Conservation (phyloP, 106 monocot species). For the Ottelia alismoides region DNA sequence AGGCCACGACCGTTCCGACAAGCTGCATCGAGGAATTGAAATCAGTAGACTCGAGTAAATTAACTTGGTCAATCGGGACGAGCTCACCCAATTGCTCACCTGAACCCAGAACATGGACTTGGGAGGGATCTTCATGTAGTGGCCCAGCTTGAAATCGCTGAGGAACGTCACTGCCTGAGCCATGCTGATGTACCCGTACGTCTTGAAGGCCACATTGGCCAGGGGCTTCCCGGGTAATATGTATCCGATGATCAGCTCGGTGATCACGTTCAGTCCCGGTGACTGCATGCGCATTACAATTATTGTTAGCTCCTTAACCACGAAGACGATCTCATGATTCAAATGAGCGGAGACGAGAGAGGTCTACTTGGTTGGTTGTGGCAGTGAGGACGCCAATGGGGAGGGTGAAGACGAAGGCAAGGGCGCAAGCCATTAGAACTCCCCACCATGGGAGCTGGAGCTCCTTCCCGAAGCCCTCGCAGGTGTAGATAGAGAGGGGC, state of each 20-base stretch:
- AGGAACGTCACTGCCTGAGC: constrained; percentile 17
- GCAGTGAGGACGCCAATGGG: too few species aligned
- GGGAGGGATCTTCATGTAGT: constrained; percentile 40
- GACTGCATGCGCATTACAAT: too few species aligned
- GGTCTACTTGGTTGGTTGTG: too few species aligned
- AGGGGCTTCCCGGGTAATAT: constrained; percentile 28
- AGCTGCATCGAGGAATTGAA: constrained; percentile 4
- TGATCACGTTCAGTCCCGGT: constrained; percentile 29
- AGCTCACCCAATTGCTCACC: constrained; percentile 4
- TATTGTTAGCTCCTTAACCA: too few species aligned
- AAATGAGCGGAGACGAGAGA: too few species aligned
- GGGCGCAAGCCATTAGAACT: too few species aligned
- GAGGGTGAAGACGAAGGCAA: too few species aligned
- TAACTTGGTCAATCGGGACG: not conserved
- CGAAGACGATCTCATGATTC: too few species aligned
- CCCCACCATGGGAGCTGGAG: too few species aligned
- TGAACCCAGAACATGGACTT: constrained; percentile 28
- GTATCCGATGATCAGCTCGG: constrained; percentile 36
- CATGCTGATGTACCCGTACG: constrained; percentile 25
- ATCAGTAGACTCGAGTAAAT: not conserved
- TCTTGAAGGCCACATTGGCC: constrained; percentile 21
- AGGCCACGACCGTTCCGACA: constrained; percentile 20
- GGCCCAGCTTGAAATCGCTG: constrained; percentile 31
- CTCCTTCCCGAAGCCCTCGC: too few species aligned
- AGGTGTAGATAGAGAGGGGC: too few species aligned